These are phyloP conservation scores for Biscutella laevigata DNA, from an alignment of 441 rosid genomes.

Conservation along the genomic window DNA sequence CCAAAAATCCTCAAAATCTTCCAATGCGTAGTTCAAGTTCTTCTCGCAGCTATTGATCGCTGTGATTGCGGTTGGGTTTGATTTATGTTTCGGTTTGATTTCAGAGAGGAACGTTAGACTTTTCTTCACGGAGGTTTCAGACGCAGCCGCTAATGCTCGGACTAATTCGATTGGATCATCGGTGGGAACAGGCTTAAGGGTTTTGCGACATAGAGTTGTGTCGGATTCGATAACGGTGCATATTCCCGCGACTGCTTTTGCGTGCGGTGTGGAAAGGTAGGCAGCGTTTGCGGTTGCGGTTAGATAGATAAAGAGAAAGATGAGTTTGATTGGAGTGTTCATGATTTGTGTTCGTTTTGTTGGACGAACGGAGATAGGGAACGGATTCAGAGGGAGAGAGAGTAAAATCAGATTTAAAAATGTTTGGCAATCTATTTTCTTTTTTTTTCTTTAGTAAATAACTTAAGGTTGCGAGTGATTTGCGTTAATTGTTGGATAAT, in stretches of 20 bases:
- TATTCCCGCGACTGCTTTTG: slow-evolving; percentile 25
- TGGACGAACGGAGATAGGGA: too few species aligned
- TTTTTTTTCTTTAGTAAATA: too few species aligned
- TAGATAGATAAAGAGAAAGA: background rate
- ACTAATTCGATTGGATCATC: slow-evolving; percentile 25
- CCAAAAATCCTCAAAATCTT: slow-evolving; percentile 21
- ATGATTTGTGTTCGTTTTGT: slow-evolving; percentile 14
- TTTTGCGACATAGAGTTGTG: slow-evolving; percentile 26
- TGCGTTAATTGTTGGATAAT: too few species aligned
- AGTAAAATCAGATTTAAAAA: too few species aligned
- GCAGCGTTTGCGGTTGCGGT: background rate
- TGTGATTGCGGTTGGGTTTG: background rate
- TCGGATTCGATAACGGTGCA: slow-evolving; percentile 13
- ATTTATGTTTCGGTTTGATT: slow-evolving; percentile 18
- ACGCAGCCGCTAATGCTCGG: slow-evolving; percentile 18
- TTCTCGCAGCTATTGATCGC: slow-evolving; percentile 21
- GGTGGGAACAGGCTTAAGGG: slow-evolving; percentile 25
- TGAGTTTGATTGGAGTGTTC: slow-evolving; percentile 19
- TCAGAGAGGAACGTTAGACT: slow-evolving; percentile 7
- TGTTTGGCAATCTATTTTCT: too few species aligned
- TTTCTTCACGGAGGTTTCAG: slow-evolving; percentile 13
- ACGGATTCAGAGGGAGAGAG: too few species aligned
- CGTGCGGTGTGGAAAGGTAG: slow-evolving; percentile 24
- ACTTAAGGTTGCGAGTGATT: too few species aligned
- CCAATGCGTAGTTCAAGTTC: slow-evolving; percentile 23